Conservation (phyloP, 352 stramenopile species). For the Albugo laibachii region DNA sequence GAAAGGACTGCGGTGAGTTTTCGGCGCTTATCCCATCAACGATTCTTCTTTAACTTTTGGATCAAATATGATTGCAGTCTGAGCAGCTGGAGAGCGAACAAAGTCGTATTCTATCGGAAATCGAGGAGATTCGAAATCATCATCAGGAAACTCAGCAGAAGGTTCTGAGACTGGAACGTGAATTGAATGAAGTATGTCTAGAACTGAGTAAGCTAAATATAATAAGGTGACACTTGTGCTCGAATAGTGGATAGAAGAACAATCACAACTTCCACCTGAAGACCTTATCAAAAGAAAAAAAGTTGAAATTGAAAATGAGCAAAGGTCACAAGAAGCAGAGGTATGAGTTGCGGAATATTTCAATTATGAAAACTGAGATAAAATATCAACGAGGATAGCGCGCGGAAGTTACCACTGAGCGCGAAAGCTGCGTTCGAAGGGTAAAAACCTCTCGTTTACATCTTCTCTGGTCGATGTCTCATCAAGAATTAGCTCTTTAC, state of each 20-base stretch:
- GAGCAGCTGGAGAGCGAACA: constrained; percentile 39
- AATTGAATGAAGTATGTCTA: constrained; percentile 23
- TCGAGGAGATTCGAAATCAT: constrained; percentile 48
- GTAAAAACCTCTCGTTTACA: not conserved
- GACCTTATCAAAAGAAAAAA: constrained; percentile 32
- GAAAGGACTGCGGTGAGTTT: not conserved
- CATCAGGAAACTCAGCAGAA: constrained; percentile 35
- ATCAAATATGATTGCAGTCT: constrained; percentile 14
- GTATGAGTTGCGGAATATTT: constrained; percentile 7
- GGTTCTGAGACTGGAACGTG: constrained; percentile 45
- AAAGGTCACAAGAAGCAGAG: constrained; percentile 51
- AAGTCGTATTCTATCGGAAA: constrained; percentile 41
- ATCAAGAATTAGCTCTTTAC: not conserved
- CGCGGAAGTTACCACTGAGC: constrained; percentile 44
- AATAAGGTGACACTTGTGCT: not conserved
- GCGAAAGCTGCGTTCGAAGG: constrained; percentile 23
- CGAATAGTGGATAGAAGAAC: constrained; percentile 37
- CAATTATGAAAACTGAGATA: too few species aligned
- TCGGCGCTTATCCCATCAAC: not conserved
- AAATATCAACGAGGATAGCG: constrained; percentile 13
- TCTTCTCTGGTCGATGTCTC: not conserved
- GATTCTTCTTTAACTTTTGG: not conserved
- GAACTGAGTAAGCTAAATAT: not conserved
- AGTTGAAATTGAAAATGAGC: constrained; percentile 31
- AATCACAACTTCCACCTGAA: constrained; percentile 26